phyloP scores from a whole-genome alignment of 164 flowering plant genomes.

The Brasenia schreberi region DNA sequence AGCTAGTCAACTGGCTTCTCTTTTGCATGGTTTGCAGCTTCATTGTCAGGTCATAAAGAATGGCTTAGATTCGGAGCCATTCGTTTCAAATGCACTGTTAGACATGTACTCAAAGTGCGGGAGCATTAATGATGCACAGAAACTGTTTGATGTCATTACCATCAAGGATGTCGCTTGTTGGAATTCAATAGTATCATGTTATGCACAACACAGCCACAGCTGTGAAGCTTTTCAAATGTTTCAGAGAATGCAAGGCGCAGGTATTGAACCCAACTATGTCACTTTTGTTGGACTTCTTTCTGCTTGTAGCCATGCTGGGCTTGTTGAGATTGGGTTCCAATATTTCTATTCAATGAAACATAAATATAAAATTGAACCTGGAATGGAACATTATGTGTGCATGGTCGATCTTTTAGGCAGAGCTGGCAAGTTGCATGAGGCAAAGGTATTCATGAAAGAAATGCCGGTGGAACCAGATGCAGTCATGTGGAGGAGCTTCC shows the following conservation, averaged over 20 bases:
- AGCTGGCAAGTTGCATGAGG: constrained; percentile 45
- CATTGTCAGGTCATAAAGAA: constrained; percentile 36
- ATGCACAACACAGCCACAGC: constrained; percentile 61
- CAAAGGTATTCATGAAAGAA: constrained; percentile 43
- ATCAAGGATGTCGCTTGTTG: constrained; percentile 47
- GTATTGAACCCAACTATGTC: constrained; percentile 47
- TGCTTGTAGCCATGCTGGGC: constrained; percentile 60
- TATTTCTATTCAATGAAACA: constrained; percentile 36
- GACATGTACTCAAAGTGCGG: constrained; percentile 85
- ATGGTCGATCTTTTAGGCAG: constrained; percentile 58
- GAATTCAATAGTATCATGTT: constrained; percentile 58
- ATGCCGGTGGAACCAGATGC: constrained; percentile 54
- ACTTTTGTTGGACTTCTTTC: constrained; percentile 62
- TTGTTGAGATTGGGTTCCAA: constrained; percentile 38
- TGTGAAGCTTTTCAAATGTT: constrained; percentile 39
- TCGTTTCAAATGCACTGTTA: constrained; percentile 45
- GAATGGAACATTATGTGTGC: constrained; percentile 60
- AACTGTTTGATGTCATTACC: constrained; percentile 20
- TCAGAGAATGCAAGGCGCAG: constrained; percentile 21
- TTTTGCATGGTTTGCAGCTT: constrained; percentile 40
- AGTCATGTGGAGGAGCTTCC: constrained; percentile 54
- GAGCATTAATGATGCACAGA: constrained; percentile 37
- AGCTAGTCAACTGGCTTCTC: constrained; percentile 47
- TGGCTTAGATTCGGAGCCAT: constrained; percentile 35
- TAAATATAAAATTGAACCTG: constrained; percentile 37